A percentile compares a stretch with the other conserved stretches of the same genome.
Evolutionary conservation across 176 grass and related monocot genomes (phyloP).

Genomic region (Calamus simplicifolius): DNA sequence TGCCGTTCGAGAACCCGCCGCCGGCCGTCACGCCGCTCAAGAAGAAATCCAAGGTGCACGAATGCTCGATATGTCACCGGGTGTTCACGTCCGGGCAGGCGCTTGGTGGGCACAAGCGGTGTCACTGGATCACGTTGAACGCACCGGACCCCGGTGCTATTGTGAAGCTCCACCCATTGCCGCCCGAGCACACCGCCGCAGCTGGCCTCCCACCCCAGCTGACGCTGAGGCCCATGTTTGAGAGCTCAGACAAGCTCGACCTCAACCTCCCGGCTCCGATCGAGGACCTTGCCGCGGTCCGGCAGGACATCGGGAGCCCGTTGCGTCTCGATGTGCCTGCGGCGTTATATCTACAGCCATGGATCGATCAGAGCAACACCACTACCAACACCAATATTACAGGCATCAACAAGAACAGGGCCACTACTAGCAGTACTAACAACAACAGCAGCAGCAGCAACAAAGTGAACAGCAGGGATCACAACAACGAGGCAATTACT

Average conservation of each 20-base stretch:
- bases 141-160: conserved; percentile 14
- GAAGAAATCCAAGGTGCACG: conserved; percentile 80
- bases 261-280: conserved; percentile 17
- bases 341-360: conserved; percentile 18
- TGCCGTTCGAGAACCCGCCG: conserved; percentile 17
- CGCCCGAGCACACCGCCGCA: conserved; percentile 18
- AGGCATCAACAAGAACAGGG: conserved; percentile 13
- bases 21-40: conserved; percentile 16
- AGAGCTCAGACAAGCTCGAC: conserved; percentile 36
- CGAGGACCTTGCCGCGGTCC: conserved; percentile 14
- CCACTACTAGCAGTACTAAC: background rate
- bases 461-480: conserved; percentile 1
- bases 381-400: background rate
- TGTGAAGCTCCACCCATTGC: conserved; percentile 20
- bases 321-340: conserved; percentile 18
- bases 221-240: conserved; percentile 33
- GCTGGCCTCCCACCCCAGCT: conserved; percentile 19
- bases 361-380: conserved; percentile 3
- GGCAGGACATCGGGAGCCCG: conserved; percentile 22
- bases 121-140: conserved; percentile 72
- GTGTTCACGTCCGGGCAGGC: conserved; percentile 83
- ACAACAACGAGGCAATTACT: background rate
- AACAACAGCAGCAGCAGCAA: conserved; percentile 8
- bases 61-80: conserved; percentile 85
- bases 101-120: conserved; percentile 86